phyloP scores from a whole-genome alignment of 1,284 basidiomycete species.

The Cutaneotrichosporon mucoides region DNA sequence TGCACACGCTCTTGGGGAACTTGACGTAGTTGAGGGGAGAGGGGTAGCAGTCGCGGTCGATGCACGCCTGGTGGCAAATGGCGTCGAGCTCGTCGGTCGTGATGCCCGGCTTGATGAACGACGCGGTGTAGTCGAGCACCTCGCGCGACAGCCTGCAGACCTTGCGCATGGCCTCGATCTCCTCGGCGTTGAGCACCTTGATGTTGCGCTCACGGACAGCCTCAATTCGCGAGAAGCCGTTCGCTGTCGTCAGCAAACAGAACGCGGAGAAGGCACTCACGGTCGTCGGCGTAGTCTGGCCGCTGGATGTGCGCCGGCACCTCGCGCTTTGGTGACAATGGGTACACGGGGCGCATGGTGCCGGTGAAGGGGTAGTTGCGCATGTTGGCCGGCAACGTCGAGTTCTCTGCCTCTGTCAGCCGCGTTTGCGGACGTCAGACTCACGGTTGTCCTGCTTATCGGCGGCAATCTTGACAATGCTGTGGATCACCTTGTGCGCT shows the following conservation, averaged over 20 bases:
- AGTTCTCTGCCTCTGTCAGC: conserved; percentile 26
- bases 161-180: conserved; percentile 48
- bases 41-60: conserved; percentile 90
- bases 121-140: conserved; percentile 84
- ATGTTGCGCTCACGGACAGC: conserved; percentile 32
- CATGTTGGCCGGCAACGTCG: conserved; percentile 43
- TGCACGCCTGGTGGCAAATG: conserved; percentile 88
- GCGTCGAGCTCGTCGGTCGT: conserved; percentile 94
- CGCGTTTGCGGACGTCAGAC: conserved; percentile 4
- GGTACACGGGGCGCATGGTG: conserved; percentile 47
- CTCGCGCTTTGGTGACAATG: conserved; percentile 39
- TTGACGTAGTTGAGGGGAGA: conserved; percentile 88
- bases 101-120: conserved; percentile 78
- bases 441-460: conserved; percentile 34
- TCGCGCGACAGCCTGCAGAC: conserved; percentile 74
- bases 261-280: conserved; percentile 25
- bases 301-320: conserved; percentile 45
- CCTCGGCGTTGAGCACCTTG: conserved; percentile 44
- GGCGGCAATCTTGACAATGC: conserved; percentile 43
- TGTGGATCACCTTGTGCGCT: conserved; percentile 47
- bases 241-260: conserved; percentile 21
- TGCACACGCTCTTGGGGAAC: conserved; percentile 96
- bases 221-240: conserved; percentile 43
- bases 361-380: conserved; percentile 47
- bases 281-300: conserved; percentile 51